These are phyloP conservation scores for Fusarium scirpi DNA, from an alignment of 2,329 filamentous ascomycete species.

Conservation along the genomic window DNA sequence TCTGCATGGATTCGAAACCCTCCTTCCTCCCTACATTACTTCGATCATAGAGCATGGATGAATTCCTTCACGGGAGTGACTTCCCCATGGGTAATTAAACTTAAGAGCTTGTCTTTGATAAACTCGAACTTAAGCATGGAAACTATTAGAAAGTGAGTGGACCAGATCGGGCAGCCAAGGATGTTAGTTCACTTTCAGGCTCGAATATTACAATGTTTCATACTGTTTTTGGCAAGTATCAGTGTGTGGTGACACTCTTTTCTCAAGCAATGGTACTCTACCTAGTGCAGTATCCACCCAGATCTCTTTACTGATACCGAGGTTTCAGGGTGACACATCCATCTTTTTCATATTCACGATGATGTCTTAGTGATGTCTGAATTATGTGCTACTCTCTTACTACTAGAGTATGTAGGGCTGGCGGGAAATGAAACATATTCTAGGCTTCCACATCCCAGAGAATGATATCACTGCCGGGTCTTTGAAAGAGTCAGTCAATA, in stretches of 20 bases:
- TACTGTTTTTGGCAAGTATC: not conserved
- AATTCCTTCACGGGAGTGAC: not conserved
- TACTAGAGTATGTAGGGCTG: not conserved
- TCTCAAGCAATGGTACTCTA: not conserved
- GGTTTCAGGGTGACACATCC: slow-evolving; percentile 11
- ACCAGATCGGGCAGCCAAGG: not conserved
- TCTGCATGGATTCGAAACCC: not conserved
- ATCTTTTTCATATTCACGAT: not conserved
- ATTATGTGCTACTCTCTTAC: not conserved
- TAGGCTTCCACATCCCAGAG: not conserved
- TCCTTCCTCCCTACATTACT: not conserved
- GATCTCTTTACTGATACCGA: slow-evolving; percentile 4
- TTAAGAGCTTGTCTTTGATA: not conserved
- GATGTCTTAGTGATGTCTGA: slow-evolving; percentile 4
- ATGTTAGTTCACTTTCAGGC: not conserved
- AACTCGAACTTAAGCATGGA: not conserved
- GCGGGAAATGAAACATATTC: not conserved
- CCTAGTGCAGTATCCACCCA: not conserved
- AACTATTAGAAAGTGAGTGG: not conserved
- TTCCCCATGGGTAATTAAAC: not conserved
- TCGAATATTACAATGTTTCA: not conserved
- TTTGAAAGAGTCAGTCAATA: not conserved
- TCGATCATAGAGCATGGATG: not conserved
- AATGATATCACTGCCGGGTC: not conserved
- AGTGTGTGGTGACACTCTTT: not conserved